Conservation (phyloP, 768 basidiomycete genomes). For the Coprinellus micaceus region DNA sequence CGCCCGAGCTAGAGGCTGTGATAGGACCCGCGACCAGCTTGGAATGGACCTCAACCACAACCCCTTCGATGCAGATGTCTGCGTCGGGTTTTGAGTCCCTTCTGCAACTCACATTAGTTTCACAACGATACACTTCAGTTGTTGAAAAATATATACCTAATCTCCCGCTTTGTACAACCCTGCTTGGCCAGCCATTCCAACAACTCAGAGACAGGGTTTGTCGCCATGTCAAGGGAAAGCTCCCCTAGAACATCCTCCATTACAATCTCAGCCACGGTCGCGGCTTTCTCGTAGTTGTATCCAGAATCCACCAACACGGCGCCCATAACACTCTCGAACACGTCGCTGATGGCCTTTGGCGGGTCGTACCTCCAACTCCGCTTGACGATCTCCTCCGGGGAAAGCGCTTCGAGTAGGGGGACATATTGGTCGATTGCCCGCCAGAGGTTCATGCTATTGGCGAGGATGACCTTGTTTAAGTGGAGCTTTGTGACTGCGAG, state of each 20-base stretch:
- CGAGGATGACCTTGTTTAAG: conserved; percentile 67
- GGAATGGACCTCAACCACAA: conserved; percentile 60
- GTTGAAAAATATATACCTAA: background rate
- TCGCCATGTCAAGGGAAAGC: conserved; percentile 55
- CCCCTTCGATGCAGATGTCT: conserved; percentile 34
- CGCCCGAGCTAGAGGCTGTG: conserved; percentile 47
- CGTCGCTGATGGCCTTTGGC: conserved; percentile 81
- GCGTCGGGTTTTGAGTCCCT: conserved; percentile 18
- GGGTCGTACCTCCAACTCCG: conserved; percentile 81
- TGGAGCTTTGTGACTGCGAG: conserved; percentile 61
- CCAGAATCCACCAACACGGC: conserved; percentile 79
- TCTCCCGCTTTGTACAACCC: conserved; percentile 47
- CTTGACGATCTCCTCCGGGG: conserved; percentile 58
- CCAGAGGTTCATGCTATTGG: conserved; percentile 66
- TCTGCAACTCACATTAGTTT: conserved; percentile 10
- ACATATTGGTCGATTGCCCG: conserved; percentile 59
- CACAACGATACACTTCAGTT: conserved; percentile 4
- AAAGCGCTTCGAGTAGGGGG: conserved; percentile 52
- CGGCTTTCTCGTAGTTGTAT: conserved; percentile 68
- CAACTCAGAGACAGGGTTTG: conserved; percentile 72
- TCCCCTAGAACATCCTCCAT: conserved; percentile 66
- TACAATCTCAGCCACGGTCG: conserved; percentile 52
- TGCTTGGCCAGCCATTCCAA: conserved; percentile 58
- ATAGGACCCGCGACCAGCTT: conserved; percentile 56
- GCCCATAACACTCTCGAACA: conserved; percentile 81